Conservation (phyloP, 164 flowering plant genomes). For the Sextonia rubra region DNA sequence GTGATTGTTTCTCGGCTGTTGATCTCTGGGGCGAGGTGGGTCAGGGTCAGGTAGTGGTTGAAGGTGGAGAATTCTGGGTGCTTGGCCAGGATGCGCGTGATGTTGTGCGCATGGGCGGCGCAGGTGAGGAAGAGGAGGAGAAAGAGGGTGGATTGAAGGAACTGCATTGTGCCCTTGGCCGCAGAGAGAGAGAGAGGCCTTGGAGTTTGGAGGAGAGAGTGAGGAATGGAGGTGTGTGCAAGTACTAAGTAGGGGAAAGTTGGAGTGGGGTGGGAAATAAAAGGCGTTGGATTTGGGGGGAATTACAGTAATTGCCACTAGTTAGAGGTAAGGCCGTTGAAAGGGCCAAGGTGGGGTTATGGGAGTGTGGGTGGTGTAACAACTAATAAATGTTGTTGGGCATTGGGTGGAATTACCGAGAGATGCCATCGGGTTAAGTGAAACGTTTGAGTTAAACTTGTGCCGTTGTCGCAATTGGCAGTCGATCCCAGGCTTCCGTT, state of each 20-base stretch:
- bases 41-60: constrained; percentile 70
- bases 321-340: too few species aligned
- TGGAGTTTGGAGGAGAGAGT: not conserved
- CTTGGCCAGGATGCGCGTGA: constrained; percentile 67
- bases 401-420: not conserved
- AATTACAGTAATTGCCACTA: constrained; percentile 4
- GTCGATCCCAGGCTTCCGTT: too few species aligned
- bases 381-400: not conserved
- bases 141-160: constrained; percentile 6
- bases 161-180: constrained; percentile 6
- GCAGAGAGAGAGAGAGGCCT: not conserved
- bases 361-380: not conserved
- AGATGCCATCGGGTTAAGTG: not conserved
- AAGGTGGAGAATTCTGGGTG: constrained; percentile 74
- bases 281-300: not conserved
- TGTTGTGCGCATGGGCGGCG: constrained; percentile 60
- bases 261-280: not conserved
- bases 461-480: too few species aligned
- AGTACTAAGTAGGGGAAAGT: not conserved
- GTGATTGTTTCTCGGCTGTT: constrained; percentile 80
- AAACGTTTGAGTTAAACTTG: too few species aligned
- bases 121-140: constrained; percentile 10
- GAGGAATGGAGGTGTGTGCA: not conserved
- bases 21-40: constrained; percentile 77
- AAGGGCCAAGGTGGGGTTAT: not conserved